Conservation (phyloP, 1,284 basidiomycete species). For the Sanguinoderma infundibulare region DNA sequence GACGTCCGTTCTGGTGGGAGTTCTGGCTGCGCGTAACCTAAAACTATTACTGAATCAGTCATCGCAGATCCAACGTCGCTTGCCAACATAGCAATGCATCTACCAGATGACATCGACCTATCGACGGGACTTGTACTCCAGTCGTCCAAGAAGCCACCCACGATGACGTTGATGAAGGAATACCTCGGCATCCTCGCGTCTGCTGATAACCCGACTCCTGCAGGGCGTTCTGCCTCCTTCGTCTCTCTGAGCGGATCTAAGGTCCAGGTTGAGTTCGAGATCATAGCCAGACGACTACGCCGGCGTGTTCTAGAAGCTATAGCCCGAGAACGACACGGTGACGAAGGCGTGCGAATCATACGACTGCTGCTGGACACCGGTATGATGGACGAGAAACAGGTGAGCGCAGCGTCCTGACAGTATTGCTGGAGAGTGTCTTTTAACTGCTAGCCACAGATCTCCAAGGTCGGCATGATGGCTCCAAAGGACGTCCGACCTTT, state of each 20-base stretch:
- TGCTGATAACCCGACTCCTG: conserved; percentile 80
- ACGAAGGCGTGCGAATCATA: conserved; percentile 84
- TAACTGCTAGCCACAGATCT: conserved; percentile 64
- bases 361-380: conserved; percentile 84
- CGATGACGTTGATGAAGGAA: conserved; percentile 67
- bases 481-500: conserved; percentile 86
- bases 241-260: conserved; percentile 73
- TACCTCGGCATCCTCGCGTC: conserved; percentile 78
- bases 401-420: conserved; percentile 38
- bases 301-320: conserved; percentile 80
- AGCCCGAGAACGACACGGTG: conserved; percentile 85
- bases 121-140: conserved; percentile 56
- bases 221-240: conserved; percentile 70
- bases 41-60: background rate
- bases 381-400: conserved; percentile 97
- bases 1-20: conserved; percentile 68
- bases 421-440: background rate
- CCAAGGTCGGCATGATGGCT: conserved; percentile 92
- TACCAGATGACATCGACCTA: conserved; percentile 66
- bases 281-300: conserved; percentile 74
- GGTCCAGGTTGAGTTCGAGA: conserved; percentile 83
- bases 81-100: conserved; percentile 59
- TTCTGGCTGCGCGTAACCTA: too few relatives aligned
- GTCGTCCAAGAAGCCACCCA: conserved; percentile 60
- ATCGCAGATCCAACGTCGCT: conserved; percentile 64